These are phyloP conservation scores for Graphilbum sp. DNA, from an alignment of 2,329 filamentous ascomycete species.

Conservation along the genomic window DNA sequence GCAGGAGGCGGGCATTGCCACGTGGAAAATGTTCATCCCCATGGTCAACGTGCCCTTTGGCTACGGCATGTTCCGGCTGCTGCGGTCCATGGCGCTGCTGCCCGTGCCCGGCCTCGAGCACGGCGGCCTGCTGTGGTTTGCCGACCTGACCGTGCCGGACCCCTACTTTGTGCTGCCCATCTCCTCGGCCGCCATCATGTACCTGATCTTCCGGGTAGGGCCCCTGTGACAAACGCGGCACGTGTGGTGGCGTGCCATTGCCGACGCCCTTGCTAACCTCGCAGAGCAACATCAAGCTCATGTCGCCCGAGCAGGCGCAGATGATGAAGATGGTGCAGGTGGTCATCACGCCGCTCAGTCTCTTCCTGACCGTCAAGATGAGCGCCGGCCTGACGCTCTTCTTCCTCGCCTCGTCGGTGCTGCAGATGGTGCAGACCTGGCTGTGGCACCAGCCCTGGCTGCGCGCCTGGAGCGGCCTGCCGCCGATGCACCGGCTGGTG, in stretches of 20 bases:
- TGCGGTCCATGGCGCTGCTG: slow-evolving; percentile 56
- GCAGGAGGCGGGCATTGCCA: slow-evolving; percentile 35
- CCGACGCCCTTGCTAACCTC: background rate
- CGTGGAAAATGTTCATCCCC: slow-evolving; percentile 33
- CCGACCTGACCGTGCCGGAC: slow-evolving; percentile 59
- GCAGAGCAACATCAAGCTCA: slow-evolving; percentile 16
- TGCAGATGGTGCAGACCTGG: slow-evolving; percentile 25
- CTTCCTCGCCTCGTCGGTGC: slow-evolving; percentile 30
- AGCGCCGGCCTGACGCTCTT: slow-evolving; percentile 41
- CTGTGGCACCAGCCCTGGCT: slow-evolving; percentile 24
- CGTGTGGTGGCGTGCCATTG: too few relatives aligned
- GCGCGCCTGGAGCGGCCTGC: slow-evolving; percentile 21
- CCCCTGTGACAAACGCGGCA: too few relatives aligned
- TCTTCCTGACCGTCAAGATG: slow-evolving; percentile 28
- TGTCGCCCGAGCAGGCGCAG: slow-evolving; percentile 17
- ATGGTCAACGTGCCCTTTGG: slow-evolving; percentile 50
- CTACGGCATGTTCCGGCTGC: slow-evolving; percentile 64
- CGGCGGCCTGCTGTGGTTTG: slow-evolving; percentile 63
- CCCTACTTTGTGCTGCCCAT: slow-evolving; percentile 63
- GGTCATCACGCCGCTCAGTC: slow-evolving; percentile 16
- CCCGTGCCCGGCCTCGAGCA: slow-evolving; percentile 65
- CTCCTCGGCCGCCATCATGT: slow-evolving; percentile 38
- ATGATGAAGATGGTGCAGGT: slow-evolving; percentile 18
- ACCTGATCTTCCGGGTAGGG: slow-evolving; percentile 40
- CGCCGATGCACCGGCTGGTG: slow-evolving; percentile 11